These are phyloP conservation scores for Trichocomaceae sp. DNA, from an alignment of 2,329 filamentous ascomycete genomes.

Conservation along the genomic window DNA sequence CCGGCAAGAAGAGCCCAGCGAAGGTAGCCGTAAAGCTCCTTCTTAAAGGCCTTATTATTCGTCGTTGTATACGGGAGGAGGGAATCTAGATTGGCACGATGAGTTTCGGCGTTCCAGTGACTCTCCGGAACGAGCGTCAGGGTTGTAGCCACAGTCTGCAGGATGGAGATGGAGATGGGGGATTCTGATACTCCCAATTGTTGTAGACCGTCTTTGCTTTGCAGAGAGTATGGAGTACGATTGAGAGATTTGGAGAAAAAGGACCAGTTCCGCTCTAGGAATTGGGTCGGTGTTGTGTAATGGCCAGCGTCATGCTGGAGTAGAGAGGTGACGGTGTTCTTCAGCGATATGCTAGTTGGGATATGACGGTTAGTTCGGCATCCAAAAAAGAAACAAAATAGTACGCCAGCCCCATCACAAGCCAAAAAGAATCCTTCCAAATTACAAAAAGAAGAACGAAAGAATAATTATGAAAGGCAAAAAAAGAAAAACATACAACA, in stretches of 20 bases:
- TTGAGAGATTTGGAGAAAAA: slow-evolving; percentile 31
- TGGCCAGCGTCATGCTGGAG: slow-evolving; percentile 51
- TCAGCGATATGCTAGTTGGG: slow-evolving; percentile 13
- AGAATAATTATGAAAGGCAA: too few relatives aligned
- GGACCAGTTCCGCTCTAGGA: slow-evolving; percentile 50
- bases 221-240: slow-evolving; percentile 1
- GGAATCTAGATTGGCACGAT: slow-evolving; percentile 34
- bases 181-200: slow-evolving; percentile 13
- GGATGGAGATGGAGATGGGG: slow-evolving; percentile 29
- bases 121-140: slow-evolving; percentile 36
- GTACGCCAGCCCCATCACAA: too few relatives aligned
- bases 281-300: slow-evolving; percentile 51
- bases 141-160: slow-evolving; percentile 41
- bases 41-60: slow-evolving; percentile 38
- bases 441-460: not conserved
- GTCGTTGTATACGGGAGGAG: slow-evolving; percentile 1
- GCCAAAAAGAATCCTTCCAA: not conserved
- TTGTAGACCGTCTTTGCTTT: not conserved
- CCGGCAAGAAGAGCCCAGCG: slow-evolving; percentile 52
- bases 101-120: slow-evolving; percentile 37
- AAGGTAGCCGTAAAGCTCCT: slow-evolving; percentile 49
- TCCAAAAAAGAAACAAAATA: not conserved
- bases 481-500: slow-evolving; percentile 13
- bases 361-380: not conserved
- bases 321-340: slow-evolving; percentile 34